A percentile compares a stretch with the other conserved stretches of the same genome.
Evolutionary conservation across 148 eudicot species (phyloP).

Genomic region (Linanthus parryae): DNA sequence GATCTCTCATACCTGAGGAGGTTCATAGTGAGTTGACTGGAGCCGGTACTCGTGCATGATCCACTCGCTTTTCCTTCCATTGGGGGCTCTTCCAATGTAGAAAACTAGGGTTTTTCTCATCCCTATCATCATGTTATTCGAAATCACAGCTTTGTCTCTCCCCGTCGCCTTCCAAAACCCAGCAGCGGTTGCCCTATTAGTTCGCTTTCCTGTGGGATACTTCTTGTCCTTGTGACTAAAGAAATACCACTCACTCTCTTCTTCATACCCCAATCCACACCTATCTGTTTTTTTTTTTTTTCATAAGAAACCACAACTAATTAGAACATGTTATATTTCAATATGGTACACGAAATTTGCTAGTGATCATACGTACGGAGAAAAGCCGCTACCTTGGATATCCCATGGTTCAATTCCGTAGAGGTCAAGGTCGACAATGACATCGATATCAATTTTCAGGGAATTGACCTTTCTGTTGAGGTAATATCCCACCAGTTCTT

Average conservation of each 20-base stretch:
- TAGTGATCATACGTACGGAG: no score
- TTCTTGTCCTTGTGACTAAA: slow-evolving; percentile 96
- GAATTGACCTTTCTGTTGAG: slow-evolving; percentile 63
- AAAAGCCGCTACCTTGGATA: slow-evolving; percentile 67
- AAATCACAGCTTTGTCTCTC: slow-evolving; percentile 79
- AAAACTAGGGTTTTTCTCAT: slow-evolving; percentile 92
- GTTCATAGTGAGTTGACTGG: slow-evolving; percentile 66
- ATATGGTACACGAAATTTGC: no score
- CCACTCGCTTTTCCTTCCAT: slow-evolving; percentile 77
- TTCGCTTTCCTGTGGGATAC: slow-evolving; percentile 85
- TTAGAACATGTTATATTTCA: no score
- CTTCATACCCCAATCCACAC: slow-evolving; percentile 63
- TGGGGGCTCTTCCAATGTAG: slow-evolving; percentile 86
- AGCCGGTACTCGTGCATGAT: slow-evolving; percentile 95
- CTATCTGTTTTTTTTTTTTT: no score
- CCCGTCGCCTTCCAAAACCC: slow-evolving; percentile 99
- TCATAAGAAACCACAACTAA: no score
- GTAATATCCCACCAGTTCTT: slow-evolving; percentile 85
- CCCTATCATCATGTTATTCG: slow-evolving; percentile 68
- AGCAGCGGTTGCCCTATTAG: slow-evolving; percentile 72
- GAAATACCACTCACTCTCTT: slow-evolving; percentile 88
- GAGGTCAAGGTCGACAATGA: slow-evolving; percentile 73
- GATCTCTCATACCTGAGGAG: slow-evolving; percentile 69
- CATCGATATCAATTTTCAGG: slow-evolving; percentile 63
- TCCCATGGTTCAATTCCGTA: slow-evolving; percentile 95